Percentiles rank a stretch among this genome's conserved stretches.
phyloP scores from a whole-genome alignment of 169 alveolate genomes.

The Theileria orientalis region DNA sequence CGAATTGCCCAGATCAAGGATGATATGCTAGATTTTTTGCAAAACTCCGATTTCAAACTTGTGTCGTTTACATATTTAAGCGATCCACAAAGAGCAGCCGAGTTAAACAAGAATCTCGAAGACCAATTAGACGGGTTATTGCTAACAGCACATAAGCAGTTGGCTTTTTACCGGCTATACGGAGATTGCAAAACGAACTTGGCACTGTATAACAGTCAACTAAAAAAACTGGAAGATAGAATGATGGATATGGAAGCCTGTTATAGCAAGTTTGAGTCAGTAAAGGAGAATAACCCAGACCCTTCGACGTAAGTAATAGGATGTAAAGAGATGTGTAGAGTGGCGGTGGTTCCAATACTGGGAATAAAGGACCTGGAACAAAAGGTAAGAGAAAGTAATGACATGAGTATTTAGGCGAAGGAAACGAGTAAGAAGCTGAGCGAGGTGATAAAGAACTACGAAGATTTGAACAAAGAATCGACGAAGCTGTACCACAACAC shows the following conservation, averaged over 20 bases:
- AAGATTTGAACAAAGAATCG: slow-evolving; percentile 41
- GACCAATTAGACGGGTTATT: slow-evolving; percentile 47
- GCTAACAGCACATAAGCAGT: slow-evolving; percentile 53
- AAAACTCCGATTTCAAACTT: slow-evolving; percentile 39
- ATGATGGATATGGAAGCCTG: slow-evolving; percentile 49
- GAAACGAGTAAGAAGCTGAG: slow-evolving; percentile 47
- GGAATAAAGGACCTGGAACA: slow-evolving; percentile 51
- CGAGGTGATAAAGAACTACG: slow-evolving; percentile 48
- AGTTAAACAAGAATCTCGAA: slow-evolving; percentile 52
- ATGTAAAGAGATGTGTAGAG: not conserved
- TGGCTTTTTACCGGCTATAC: slow-evolving; percentile 51
- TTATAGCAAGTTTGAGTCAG: slow-evolving; percentile 41
- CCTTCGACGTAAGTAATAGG: not conserved
- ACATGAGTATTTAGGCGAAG: too few species aligned
- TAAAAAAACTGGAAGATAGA: slow-evolving; percentile 37
- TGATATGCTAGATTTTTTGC: slow-evolving; percentile 53
- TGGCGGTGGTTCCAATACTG: slow-evolving; percentile 52
- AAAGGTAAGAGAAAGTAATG: slow-evolving; percentile 21
- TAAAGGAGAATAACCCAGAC: slow-evolving; percentile 44
- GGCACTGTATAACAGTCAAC: slow-evolving; percentile 6
- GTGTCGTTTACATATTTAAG: slow-evolving; percentile 53
- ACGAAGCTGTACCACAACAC: too few species aligned
- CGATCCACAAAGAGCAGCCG: slow-evolving; percentile 45
- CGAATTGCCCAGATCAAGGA: slow-evolving; percentile 61
- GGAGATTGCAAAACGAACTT: slow-evolving; percentile 26